Evolutionary conservation across 2,329 filamentous ascomycete species (phyloP), one percentile per base, ranked within the genome.

Genomic region (Sarocladium kiliense): DNA sequence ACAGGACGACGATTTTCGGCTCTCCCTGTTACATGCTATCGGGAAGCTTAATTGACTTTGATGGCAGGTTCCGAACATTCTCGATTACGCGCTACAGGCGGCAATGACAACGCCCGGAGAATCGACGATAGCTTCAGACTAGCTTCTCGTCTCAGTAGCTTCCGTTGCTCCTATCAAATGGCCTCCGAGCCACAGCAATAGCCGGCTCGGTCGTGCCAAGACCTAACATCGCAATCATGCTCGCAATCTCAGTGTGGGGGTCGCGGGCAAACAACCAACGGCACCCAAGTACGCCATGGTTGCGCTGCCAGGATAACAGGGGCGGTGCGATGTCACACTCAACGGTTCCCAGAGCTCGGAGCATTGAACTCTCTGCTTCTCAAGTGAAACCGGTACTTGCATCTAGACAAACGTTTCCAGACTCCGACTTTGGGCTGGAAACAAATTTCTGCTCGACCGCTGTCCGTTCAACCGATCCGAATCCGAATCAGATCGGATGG

Each of bases 211-310:
- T 23, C 30, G 44, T 25, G 47, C 47, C 44, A 49, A 49, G 44
- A 36, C n/a, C 30, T 18, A 36, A 18, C 27, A 21, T 44, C 19
- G 19, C 39, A 44, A 49, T 49, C 23, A 16, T 44, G 18, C 18
- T 44, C n/a, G 26, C 44, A 45, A 27, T 49, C 23, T 30, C 23
- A 34, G 47, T 51, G 47, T 51, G 47, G 47, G 47, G 47, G 47
- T 51, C 47, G 9, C 27, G 27, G 44, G 14, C 44, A 9, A 25
- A 30, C 11, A 7, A 26, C 41, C n/a, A 23, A 7, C 9, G n/a
- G 41, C 23, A 18, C 37, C 10, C 9, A 41, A 11, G n/a, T 19
- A 6, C 10, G 9, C 11, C n/a, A 18, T 41, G n/a, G 37, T 41
- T 41, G 6, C n/a, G 10, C 37, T 41, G 11, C n/a, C n/a, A n/a